Conservation (phyloP, 2,329 filamentous ascomycete species). For the Hypocreales sp. region DNA sequence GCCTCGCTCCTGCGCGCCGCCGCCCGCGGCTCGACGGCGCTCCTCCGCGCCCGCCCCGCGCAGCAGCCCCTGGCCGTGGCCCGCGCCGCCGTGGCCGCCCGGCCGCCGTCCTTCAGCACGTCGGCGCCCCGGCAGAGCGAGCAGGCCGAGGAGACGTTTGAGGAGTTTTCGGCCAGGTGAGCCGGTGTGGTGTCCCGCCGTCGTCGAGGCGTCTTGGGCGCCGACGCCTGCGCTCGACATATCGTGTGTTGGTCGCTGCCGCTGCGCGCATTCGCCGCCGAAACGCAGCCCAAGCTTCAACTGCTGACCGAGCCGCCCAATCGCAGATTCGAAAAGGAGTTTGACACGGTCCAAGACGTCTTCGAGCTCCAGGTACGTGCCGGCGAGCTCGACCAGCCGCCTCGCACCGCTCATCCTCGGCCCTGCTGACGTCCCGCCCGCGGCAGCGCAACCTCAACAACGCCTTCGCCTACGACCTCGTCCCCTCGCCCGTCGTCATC, state of each 20-base stretch:
- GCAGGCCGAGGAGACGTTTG: constrained; percentile 92
- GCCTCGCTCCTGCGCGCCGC: constrained; percentile 55
- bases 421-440: too few relatives aligned
- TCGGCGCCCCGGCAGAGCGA: constrained; percentile 36
- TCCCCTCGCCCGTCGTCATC: constrained; percentile 84
- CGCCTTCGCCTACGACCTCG: constrained; percentile 98
- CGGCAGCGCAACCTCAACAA: constrained; percentile 85
- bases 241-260: too few relatives aligned
- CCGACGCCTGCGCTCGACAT: too few relatives aligned
- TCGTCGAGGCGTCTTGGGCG: constrained; percentile 6
- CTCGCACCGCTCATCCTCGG: too few relatives aligned
- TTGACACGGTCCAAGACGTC: constrained; percentile 91
- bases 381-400: constrained; percentile 5
- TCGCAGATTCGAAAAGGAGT: constrained; percentile 95
- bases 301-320: not conserved
- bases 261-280: too few relatives aligned
- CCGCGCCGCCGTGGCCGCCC: constrained; percentile 29
- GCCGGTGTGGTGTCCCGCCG: constrained; percentile 10
- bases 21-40: constrained; percentile 47
- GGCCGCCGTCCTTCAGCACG: constrained; percentile 45
- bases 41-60: constrained; percentile 34
- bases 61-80: constrained; percentile 34
- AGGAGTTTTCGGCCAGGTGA: constrained; percentile 97
- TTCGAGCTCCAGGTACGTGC: constrained; percentile 92
- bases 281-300: too few relatives aligned